Conservation (phyloP, 208 protist species). For the Herpetomonas tarakana region DNA sequence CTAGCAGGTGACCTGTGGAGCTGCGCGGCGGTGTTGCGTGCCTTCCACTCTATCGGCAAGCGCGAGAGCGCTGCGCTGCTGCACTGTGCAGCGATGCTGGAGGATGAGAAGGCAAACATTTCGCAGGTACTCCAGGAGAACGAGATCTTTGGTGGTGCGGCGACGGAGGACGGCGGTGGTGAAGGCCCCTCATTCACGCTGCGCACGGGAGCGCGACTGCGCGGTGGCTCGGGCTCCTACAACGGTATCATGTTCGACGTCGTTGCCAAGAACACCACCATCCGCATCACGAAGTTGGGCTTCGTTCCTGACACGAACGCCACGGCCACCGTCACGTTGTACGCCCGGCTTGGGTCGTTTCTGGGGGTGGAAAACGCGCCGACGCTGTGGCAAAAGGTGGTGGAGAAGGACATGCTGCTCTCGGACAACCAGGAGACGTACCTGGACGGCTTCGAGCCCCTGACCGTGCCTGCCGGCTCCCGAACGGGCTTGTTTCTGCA, state of each 20-base stretch:
- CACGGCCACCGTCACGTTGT: slow-evolving; percentile 61
- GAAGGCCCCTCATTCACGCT: slow-evolving; percentile 58
- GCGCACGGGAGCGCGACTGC: slow-evolving; percentile 45
- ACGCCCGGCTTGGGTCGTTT: slow-evolving; percentile 66
- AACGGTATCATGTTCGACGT: slow-evolving; percentile 92
- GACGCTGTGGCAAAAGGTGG: slow-evolving; percentile 50
- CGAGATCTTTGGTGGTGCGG: slow-evolving; percentile 35
- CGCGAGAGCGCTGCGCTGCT: slow-evolving; percentile 28
- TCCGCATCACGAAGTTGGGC: slow-evolving; percentile 66
- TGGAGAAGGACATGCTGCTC: slow-evolving; percentile 50
- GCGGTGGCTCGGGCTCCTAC: slow-evolving; percentile 69
- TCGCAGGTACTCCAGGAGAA: slow-evolving; percentile 48
- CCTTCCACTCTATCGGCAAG: slow-evolving; percentile 17
- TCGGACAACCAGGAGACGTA: slow-evolving; percentile 48
- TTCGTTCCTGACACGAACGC: slow-evolving; percentile 82
- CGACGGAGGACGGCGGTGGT: slow-evolving; percentile 27
- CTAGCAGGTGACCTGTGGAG: slow-evolving; percentile 62
- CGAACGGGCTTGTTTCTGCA: slow-evolving; percentile 76
- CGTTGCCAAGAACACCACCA: slow-evolving; percentile 59
- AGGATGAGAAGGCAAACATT: slow-evolving; percentile 35
- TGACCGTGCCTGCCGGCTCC: slow-evolving; percentile 62
- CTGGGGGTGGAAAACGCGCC: slow-evolving; percentile 57
- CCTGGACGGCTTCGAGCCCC: slow-evolving; percentile 65
- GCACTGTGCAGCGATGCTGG: slow-evolving; percentile 21
- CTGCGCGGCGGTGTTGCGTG: slow-evolving; percentile 39